Conservation (phyloP, 2,329 filamentous ascomycete genomes). For the Sporothrix pseudoabietina region DNA sequence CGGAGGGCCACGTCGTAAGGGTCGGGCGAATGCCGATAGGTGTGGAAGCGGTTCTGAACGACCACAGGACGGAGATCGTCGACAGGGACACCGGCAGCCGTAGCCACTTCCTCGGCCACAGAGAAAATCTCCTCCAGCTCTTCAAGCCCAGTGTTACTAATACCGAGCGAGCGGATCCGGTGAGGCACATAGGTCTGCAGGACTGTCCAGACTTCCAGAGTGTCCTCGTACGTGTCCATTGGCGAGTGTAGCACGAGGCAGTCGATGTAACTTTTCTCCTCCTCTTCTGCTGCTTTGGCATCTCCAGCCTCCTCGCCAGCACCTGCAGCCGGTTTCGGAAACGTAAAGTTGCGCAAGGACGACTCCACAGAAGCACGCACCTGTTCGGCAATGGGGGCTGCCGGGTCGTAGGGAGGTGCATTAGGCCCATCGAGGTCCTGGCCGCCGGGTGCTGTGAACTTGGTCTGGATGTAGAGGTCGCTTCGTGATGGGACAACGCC, state of each 20-base stretch:
- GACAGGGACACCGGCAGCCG: not conserved
- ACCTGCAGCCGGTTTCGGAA: slow-evolving; percentile 35
- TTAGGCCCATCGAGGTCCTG: slow-evolving; percentile 55
- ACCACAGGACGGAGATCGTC: slow-evolving; percentile 52
- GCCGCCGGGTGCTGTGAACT: slow-evolving; percentile 67
- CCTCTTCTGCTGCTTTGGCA: slow-evolving; percentile 31
- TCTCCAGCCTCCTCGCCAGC: not conserved
- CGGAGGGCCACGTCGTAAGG: slow-evolving; percentile 63
- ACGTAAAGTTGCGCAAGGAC: slow-evolving; percentile 65
- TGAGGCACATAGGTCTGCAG: slow-evolving; percentile 68
- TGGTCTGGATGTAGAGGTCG: slow-evolving; percentile 78
- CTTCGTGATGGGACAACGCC: slow-evolving; percentile 54
- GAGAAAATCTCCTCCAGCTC: slow-evolving; percentile 57
- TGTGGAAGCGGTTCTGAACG: slow-evolving; percentile 76
- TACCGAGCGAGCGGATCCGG: slow-evolving; percentile 67
- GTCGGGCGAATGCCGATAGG: slow-evolving; percentile 47
- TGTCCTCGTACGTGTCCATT: slow-evolving; percentile 48
- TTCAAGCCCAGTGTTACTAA: slow-evolving; percentile 70
- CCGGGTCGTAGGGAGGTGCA: slow-evolving; percentile 64
- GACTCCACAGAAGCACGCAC: slow-evolving; percentile 67
- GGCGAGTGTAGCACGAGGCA: slow-evolving; percentile 73
- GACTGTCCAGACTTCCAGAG: slow-evolving; percentile 65
- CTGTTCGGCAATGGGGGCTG: slow-evolving; percentile 62
- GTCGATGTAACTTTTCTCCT: slow-evolving; percentile 59
- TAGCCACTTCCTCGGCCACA: slow-evolving; percentile 13